Evolutionary conservation across 192 early-diverging fungal species (phyloP), one percentile per base, ranked within the genome.

Genomic region (Chytriomyces sp.): DNA sequence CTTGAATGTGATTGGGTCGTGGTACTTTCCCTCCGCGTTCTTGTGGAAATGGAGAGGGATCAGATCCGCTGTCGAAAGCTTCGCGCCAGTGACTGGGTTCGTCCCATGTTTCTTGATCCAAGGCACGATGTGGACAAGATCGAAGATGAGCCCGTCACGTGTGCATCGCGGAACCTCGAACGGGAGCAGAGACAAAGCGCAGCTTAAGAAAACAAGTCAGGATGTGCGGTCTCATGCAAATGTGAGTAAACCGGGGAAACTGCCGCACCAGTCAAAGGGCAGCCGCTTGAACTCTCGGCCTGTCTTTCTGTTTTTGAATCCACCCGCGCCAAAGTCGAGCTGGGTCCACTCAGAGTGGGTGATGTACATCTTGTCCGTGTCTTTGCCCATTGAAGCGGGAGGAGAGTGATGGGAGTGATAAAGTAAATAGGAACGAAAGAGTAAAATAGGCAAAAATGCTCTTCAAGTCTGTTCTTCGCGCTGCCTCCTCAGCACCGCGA

Each of bases 1-100:
- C 76, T 93, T 93, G 68, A 94, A 94, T 6, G 97, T 95, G 61
- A 97, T 91, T 5, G 97, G 97, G 78, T 95, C 96, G 64, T 93
- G 86, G 66, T 91, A 96, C 44, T 93, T 88, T 45, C 88, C 96
- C 63, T 92, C 87, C 6, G 90, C 83, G 72, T 96, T 95, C 76
- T 93, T 94, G 83, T 88, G 87, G 78, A 95, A 97, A 65, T 94
- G 85, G 7, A 99, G 82, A 28, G 87, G 87, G 53, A 91, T 89
- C 45, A 99, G 83, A 10, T 91, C 88, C 57, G 92, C 91, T n/a
- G 88, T 70, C 3, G 87, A 86, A 6, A 98, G 85, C 64, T 88
- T 57, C 46, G 76, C 79, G 5, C 94, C 96, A 0, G 92, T 95
- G 18, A 95, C 93, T 20, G 97, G 97, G 76, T 95, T 84, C 0